Evolutionary conservation across 2,329 filamentous ascomycete genomes (phyloP), one percentile per base, ranked within the genome.

Genomic region (Mycosphaerella sp.): DNA sequence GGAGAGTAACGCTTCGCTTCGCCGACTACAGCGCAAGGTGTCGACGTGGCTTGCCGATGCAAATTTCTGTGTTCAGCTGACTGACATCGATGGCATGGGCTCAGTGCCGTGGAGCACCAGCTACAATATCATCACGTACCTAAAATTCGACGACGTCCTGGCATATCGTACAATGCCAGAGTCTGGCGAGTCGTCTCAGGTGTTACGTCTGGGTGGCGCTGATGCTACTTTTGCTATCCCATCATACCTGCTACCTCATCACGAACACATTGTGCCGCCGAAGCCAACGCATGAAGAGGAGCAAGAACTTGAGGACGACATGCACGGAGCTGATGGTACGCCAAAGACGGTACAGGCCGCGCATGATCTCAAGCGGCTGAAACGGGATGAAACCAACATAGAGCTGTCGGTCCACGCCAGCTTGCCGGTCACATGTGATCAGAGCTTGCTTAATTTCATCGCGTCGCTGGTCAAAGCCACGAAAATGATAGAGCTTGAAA

Each of bases 381-480:
- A 66, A 21, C 75, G 70, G 52, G 76, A 79, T 55, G 73, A 78
- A 56, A 68, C 74, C 0, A 70, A 69, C 43, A 73, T 79, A 52
- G 70, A 67, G 28, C 65, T 79, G 40, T 70, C 69, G 32, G 71
- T 73, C 1, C 76, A 79, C 52, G 75, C 68, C 3, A 71, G 72
- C 37, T 63, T 79, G 1, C 77, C 77, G 0, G 73, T 74, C 1
- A 64, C 67, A 3, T 76, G 79, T 53, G 71, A 77, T 51, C 76
- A 79, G 53, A 71, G 73, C 16, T 66, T 79, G 3, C 71, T 80
- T 45, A 73, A 77, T 57, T 79, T 78, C 61, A 66, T 74, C n/a
- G 76, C 76, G 1, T 75, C 76, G 1, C 65, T 79, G 1, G 71
- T 79, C n/a, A 80, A 79, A 59, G 76, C 77, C 0, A 78, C 73